Percentiles rank a stretch among this genome's conserved stretches.
Conservation (phyloP, 2,329 filamentous ascomycete genomes). For the Raffaelea ambrosiae region DNA sequence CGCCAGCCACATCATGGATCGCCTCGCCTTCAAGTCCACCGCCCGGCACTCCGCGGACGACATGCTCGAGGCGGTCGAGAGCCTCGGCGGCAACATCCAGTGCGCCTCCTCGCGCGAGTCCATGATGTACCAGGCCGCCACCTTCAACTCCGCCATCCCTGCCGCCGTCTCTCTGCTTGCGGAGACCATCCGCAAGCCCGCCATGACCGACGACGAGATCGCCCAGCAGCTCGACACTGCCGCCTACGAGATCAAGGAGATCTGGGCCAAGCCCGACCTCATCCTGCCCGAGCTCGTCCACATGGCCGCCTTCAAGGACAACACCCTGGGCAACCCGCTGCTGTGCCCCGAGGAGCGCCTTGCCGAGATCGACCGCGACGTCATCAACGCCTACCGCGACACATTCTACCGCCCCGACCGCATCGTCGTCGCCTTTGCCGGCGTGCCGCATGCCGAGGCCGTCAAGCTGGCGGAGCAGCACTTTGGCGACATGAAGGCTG, state of each 20-base stretch:
- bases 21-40: conserved; percentile 90
- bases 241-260: conserved; percentile 91
- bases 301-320: conserved; percentile 90
- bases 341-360: conserved; percentile 83
- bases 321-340: conserved; percentile 89
- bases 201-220: conserved; percentile 81
- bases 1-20: conserved; percentile 92
- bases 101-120: conserved; percentile 92
- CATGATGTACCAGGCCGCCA: conserved; percentile 97
- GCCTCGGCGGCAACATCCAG: conserved; percentile 89
- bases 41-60: conserved; percentile 63
- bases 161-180: conserved; percentile 76
- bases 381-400: conserved; percentile 70
- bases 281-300: conserved; percentile 94
- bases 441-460: conserved; percentile 73
- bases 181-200: conserved; percentile 83
- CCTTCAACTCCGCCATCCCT: conserved; percentile 88
- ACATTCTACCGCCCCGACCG: conserved; percentile 82
- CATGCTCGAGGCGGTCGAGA: conserved; percentile 82
- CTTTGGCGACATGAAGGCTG: conserved; percentile 81
- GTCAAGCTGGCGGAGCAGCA: conserved; percentile 71
- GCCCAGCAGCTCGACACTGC: conserved; percentile 81
- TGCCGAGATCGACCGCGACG: conserved; percentile 60
- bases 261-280: conserved; percentile 94
- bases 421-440: conserved; percentile 92